Conservation (phyloP, 2,329 filamentous ascomycete genomes). For the Eutypa lata region DNA sequence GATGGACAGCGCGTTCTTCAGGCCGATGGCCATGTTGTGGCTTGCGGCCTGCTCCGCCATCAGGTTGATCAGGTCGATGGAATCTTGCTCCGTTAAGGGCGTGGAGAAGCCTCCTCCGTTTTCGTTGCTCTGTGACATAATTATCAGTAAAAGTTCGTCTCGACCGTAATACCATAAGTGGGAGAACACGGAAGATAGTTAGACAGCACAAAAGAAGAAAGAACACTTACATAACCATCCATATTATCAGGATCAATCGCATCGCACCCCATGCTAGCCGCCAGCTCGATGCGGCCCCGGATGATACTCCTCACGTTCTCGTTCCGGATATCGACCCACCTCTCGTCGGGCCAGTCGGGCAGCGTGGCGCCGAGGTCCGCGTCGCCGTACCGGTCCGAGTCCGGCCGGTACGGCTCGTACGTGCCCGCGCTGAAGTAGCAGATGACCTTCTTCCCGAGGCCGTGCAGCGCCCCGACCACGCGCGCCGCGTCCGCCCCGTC, state of each 20-base stretch:
- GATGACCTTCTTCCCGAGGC: conserved; percentile 41
- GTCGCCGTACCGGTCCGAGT: conserved; percentile 51
- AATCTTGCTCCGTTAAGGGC: conserved; percentile 50
- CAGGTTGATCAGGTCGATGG: conserved; percentile 58
- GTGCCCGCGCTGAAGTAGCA: conserved; percentile 75
- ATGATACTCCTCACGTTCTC: conserved; percentile 62
- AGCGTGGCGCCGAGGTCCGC: conserved; percentile 57
- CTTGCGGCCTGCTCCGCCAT: conserved; percentile 52
- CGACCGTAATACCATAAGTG: too few relatives aligned
- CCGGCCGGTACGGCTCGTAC: conserved; percentile 61
- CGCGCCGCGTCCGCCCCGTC: background rate
- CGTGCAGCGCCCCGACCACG: conserved; percentile 1
- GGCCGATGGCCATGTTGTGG: conserved; percentile 58
- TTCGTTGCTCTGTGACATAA: conserved; percentile 28
- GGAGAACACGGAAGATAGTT: background rate
- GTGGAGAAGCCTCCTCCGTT: conserved; percentile 58
- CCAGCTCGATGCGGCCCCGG: conserved; percentile 55
- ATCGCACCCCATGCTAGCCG: conserved; percentile 61
- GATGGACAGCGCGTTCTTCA: conserved; percentile 67
- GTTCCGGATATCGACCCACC: conserved; percentile 61
- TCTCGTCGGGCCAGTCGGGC: conserved; percentile 64
- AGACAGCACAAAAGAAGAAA: too few relatives aligned
- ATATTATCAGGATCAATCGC: conserved; percentile 71
- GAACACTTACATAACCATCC: conserved; percentile 54
- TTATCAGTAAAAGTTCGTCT: background rate